Conservation (phyloP, 2,329 filamentous ascomycete genomes). For the Pseudogymnoascus sp. region DNA sequence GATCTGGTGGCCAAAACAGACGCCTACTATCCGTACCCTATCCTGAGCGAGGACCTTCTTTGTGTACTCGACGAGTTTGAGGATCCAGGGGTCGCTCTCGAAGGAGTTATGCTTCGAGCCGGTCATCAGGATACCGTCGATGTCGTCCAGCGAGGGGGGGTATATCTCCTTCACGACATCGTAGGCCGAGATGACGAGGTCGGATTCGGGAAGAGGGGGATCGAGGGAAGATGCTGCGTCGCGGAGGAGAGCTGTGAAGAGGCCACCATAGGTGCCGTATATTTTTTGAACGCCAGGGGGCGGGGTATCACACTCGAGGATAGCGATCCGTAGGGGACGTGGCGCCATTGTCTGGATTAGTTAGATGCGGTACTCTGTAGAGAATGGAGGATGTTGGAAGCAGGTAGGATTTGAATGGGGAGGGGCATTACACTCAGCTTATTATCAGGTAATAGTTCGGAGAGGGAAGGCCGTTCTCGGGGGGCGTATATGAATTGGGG, state of each 20-base stretch:
- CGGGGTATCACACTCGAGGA: slow-evolving; percentile 83
- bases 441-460: slow-evolving; percentile 7
- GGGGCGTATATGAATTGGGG: background rate
- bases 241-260: slow-evolving; percentile 56
- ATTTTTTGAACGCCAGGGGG: slow-evolving; percentile 54
- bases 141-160: slow-evolving; percentile 64
- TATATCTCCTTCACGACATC: slow-evolving; percentile 61
- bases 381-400: background rate
- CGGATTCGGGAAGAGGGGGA: slow-evolving; percentile 19
- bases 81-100: slow-evolving; percentile 68
- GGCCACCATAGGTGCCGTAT: slow-evolving; percentile 65
- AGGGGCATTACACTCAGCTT: background rate
- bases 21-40: slow-evolving; percentile 63
- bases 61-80: slow-evolving; percentile 63
- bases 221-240: slow-evolving; percentile 30
- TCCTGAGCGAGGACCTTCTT: slow-evolving; percentile 50
- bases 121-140: slow-evolving; percentile 79
- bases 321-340: slow-evolving; percentile 48
- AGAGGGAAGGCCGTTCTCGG: background rate
- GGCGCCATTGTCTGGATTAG: slow-evolving; percentile 18
- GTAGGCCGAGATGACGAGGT: slow-evolving; percentile 55
- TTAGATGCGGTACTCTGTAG: background rate
- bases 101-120: slow-evolving; percentile 70
- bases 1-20: slow-evolving; percentile 88
- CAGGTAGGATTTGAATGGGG: background rate